These are phyloP conservation scores for Carex sylvatica DNA, from an alignment of 202 grass and related monocot species.

Conservation along the genomic window DNA sequence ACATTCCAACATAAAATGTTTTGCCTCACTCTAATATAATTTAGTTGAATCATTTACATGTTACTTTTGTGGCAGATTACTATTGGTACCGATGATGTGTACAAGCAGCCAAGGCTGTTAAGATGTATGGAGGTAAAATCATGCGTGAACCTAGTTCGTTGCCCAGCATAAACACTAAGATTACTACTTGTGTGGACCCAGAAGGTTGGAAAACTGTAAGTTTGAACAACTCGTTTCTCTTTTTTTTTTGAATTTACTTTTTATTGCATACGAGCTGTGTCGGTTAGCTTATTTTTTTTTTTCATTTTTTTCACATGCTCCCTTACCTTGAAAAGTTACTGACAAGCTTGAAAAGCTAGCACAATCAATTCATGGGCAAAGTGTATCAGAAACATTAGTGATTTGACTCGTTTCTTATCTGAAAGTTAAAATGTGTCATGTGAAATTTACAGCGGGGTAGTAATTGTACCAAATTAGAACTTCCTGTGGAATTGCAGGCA, in stretches of 20 bases:
- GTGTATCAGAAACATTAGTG: neutral
- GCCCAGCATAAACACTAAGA: conserved; percentile 88
- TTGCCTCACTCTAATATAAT: neutral
- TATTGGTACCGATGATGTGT: conserved; percentile 97
- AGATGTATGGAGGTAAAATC: conserved; percentile 63
- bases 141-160: conserved; percentile 84
- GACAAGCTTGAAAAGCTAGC: neutral
- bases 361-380: neutral
- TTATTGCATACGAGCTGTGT: conserved; percentile 1
- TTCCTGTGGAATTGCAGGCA: neutral
- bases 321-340: conserved; percentile 1
- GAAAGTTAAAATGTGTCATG: neutral
- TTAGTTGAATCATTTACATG: conserved; percentile 7
- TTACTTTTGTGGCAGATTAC: conserved; percentile 65
- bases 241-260: neutral
- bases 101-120: conserved; percentile 83
- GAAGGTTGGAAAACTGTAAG: conserved; percentile 98
- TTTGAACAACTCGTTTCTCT: conserved; percentile 21
- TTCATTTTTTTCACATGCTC: neutral
- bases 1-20: too few species aligned
- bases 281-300: neutral
- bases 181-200: conserved; percentile 83
- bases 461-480: conserved; percentile 6
- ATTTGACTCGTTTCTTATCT: conserved; percentile 16
- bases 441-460: neutral